phyloP scores from a whole-genome alignment of 176 grass and related monocot species.

The Saccharum officinarum region DNA sequence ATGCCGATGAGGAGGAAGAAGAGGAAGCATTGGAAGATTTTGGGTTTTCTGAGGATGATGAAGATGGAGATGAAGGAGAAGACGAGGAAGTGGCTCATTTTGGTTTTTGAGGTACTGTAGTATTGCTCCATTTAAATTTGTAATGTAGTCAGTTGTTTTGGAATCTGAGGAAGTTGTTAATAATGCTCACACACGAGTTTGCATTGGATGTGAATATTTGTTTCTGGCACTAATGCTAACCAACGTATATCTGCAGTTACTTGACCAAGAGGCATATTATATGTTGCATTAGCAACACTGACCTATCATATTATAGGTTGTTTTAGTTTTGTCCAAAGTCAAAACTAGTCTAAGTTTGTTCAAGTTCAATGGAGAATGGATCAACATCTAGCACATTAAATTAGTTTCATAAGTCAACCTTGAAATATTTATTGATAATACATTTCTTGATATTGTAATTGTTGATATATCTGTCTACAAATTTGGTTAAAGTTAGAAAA shows the following conservation, averaged over 20 bases:
- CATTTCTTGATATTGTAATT: not conserved
- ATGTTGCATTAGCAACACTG: not conserved
- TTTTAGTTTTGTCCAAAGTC: not conserved
- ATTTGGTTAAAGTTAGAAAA: not conserved
- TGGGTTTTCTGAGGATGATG: conserved; percentile 65
- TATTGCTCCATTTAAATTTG: not conserved
- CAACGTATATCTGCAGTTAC: not conserved
- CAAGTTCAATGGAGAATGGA: not conserved
- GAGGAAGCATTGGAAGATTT: conserved; percentile 58
- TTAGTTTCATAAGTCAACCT: not conserved
- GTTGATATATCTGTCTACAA: not conserved
- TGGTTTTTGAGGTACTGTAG: conserved; percentile 55
- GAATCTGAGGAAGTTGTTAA: not conserved
- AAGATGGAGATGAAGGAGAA: conserved; percentile 74
- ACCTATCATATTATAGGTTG: not conserved
- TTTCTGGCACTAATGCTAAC: not conserved
- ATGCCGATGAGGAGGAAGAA: conserved; percentile 64
- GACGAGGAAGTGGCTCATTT: conserved; percentile 70
- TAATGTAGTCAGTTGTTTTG: not conserved
- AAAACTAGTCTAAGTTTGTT: not conserved
- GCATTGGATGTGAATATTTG: not conserved
- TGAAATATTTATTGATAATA: not conserved
- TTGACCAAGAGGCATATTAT: not conserved
- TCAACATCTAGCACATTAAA: not conserved
- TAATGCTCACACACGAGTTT: not conserved